Evolutionary conservation across 2,329 filamentous ascomycete genomes (phyloP).

Genomic region (Ophiostoma montium): DNA sequence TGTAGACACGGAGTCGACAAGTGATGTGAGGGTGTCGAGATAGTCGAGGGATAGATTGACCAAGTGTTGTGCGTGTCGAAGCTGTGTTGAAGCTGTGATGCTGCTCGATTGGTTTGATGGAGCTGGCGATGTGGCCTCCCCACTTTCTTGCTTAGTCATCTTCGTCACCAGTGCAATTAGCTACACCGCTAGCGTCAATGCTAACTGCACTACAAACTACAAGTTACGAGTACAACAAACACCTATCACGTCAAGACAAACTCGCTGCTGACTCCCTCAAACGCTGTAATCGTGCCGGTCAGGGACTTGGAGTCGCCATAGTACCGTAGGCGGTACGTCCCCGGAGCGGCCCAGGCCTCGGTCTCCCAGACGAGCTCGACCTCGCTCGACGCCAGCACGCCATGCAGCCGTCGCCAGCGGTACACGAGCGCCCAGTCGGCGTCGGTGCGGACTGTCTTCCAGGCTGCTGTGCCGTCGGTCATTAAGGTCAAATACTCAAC

Average conservation of each 20-base stretch:
- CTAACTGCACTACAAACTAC: background rate
- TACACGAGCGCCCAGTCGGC: slow-evolving; percentile 74
- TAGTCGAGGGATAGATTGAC: background rate
- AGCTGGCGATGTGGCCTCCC: slow-evolving; percentile 5
- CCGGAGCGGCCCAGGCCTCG: slow-evolving; percentile 41
- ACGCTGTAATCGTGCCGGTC: slow-evolving; percentile 45
- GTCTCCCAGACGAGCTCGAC: slow-evolving; percentile 73
- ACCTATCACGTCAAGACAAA: slow-evolving; percentile 31
- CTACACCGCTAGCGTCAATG: background rate
- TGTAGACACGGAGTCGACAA: too few species aligned
- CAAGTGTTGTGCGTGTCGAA: background rate
- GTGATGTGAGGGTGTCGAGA: too few species aligned
- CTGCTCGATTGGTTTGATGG: background rate
- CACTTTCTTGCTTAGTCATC: slow-evolving; percentile 1
- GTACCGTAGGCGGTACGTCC: slow-evolving; percentile 68
- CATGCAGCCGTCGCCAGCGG: slow-evolving; percentile 60
- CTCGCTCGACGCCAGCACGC: slow-evolving; percentile 58
- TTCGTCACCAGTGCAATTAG: background rate
- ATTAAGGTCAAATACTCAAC: slow-evolving; percentile 49
- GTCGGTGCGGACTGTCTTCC: slow-evolving; percentile 58
- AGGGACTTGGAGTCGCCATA: slow-evolving; percentile 68
- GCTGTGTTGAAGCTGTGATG: background rate
- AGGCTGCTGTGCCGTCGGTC: slow-evolving; percentile 22
- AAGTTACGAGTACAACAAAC: too few species aligned
- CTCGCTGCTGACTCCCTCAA: slow-evolving; percentile 51